phyloP scores from a whole-genome alignment of 108 stramenopile species.

The Stephanodiscus triporus region DNA sequence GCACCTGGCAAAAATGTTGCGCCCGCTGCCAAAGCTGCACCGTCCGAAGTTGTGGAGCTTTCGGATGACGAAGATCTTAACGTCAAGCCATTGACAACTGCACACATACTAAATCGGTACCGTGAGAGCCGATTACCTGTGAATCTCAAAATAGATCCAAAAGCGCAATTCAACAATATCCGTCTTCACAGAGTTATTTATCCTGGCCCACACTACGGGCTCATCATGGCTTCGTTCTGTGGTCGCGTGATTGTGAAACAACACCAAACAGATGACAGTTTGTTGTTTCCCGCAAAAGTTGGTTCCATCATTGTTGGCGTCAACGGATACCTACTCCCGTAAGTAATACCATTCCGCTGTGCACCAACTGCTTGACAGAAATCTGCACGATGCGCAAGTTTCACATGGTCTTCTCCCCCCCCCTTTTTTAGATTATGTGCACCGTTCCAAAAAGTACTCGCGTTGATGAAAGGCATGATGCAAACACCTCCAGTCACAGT shows the following conservation, averaged over 20 bases:
- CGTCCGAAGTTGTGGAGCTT: constrained; percentile 12
- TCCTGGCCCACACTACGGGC: constrained; percentile 21
- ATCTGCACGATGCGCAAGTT: not conserved
- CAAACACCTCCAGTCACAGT: constrained; percentile 16
- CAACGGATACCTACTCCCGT: constrained; percentile 45
- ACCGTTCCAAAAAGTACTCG: constrained; percentile 20
- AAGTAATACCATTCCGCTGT: constrained; percentile 1
- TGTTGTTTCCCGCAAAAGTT: constrained; percentile 39
- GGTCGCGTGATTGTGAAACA: constrained; percentile 53
- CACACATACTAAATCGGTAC: constrained; percentile 8
- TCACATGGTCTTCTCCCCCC: not conserved
- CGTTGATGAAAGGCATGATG: constrained; percentile 25
- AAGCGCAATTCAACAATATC: constrained; percentile 17
- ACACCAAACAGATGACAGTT: not conserved
- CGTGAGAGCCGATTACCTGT: not conserved
- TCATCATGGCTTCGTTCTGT: constrained; percentile 40
- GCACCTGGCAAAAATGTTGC: not conserved
- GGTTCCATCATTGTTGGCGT: constrained; percentile 66
- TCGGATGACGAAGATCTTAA: constrained; percentile 31
- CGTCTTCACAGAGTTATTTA: constrained; percentile 16
- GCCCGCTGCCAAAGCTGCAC: constrained; percentile 1
- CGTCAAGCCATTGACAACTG: constrained; percentile 19
- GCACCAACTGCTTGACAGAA: not conserved
- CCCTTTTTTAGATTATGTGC: not conserved
- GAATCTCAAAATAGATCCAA: constrained; percentile 7